Evolutionary conservation across 768 basidiomycete species (phyloP).

Genomic region (Podaxis sp.): DNA sequence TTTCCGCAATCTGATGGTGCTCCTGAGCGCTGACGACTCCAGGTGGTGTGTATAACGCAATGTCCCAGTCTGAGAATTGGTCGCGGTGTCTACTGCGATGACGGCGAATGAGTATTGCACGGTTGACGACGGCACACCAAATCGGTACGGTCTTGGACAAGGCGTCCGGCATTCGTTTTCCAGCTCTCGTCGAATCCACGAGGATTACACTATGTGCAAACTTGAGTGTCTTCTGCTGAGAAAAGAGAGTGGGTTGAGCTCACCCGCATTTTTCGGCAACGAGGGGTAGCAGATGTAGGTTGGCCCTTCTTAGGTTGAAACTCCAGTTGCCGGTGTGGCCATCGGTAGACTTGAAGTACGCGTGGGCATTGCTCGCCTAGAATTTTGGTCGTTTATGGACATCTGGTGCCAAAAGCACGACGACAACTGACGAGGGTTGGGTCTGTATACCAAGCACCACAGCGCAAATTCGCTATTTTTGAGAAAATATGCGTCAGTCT

Average conservation of each 20-base stretch:
- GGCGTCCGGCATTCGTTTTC: slow-evolving; percentile 93
- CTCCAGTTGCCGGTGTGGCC: slow-evolving; percentile 84
- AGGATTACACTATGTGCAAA: slow-evolving; percentile 77
- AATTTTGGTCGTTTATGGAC: not conserved
- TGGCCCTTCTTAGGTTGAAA: slow-evolving; percentile 82
- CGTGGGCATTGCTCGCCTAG: slow-evolving; percentile 40
- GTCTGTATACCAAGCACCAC: slow-evolving; percentile 92
- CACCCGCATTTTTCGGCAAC: slow-evolving; percentile 60
- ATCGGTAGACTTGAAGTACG: slow-evolving; percentile 93
- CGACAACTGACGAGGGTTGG: slow-evolving; percentile 50
- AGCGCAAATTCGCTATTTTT: slow-evolving; percentile 79
- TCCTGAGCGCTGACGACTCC: slow-evolving; percentile 71
- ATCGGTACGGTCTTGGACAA: slow-evolving; percentile 92
- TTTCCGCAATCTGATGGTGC: slow-evolving; percentile 70
- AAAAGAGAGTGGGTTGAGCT: slow-evolving; percentile 20
- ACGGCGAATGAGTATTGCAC: slow-evolving; percentile 43
- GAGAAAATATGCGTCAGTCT: not conserved
- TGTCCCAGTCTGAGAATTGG: slow-evolving; percentile 46
- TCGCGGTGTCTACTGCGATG: slow-evolving; percentile 19
- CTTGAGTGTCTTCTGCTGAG: slow-evolving; percentile 58
- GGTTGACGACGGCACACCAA: slow-evolving; percentile 91
- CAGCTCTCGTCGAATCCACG: slow-evolving; percentile 90
- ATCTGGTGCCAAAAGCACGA: not conserved
- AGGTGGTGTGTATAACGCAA: slow-evolving; percentile 66
- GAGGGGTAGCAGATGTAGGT: slow-evolving; percentile 71